Percentiles rank a stretch among this genome's conserved stretches.
Evolutionary conservation across 805 yeast species (phyloP).

Genomic region (Metschnikowia kunwiensis): DNA sequence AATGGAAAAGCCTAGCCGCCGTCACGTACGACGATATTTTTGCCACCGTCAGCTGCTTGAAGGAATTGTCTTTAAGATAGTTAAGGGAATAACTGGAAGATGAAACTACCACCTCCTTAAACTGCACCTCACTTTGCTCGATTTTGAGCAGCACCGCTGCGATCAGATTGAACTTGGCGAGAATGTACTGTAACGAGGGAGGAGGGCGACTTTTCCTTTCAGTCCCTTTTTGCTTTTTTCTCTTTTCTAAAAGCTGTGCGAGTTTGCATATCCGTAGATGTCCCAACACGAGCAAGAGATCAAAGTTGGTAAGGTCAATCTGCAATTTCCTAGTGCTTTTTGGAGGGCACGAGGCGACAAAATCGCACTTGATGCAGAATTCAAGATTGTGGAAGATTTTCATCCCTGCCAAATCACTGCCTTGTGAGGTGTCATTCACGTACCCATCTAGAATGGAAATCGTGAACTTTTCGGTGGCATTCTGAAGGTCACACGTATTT

Average conservation of each 20-base stretch:
- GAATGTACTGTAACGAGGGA: slow-evolving; percentile 5
- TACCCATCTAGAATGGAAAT: slow-evolving; percentile 15
- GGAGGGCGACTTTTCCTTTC: neutral
- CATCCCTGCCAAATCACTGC: slow-evolving; percentile 2
- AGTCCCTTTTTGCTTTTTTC: neutral
- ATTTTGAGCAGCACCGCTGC: slow-evolving; percentile 16
- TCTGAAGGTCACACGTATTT: slow-evolving; percentile 2
- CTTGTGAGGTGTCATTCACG: slow-evolving; percentile 6
- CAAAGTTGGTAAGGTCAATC: slow-evolving; percentile 10
- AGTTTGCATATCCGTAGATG: slow-evolving; percentile 13
- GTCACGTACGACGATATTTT: slow-evolving; percentile 26
- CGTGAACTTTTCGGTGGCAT: slow-evolving; percentile 5
- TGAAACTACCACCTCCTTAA: slow-evolving; percentile 10
- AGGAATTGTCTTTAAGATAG: slow-evolving; percentile 12
- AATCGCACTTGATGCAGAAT: slow-evolving; percentile 7
- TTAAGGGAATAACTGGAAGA: slow-evolving; percentile 17
- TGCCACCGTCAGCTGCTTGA: slow-evolving; percentile 14
- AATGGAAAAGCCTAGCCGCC: slow-evolving; percentile 27
- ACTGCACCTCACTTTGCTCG: slow-evolving; percentile 17
- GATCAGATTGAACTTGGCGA: slow-evolving; percentile 10
- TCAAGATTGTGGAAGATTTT: slow-evolving; percentile 17
- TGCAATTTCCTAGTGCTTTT: neutral
- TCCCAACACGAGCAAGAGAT: slow-evolving; percentile 6
- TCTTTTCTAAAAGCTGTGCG: slow-evolving; percentile 7
- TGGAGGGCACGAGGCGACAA: slow-evolving; percentile 7